Conservation (phyloP, 768 basidiomycete species). For the Lyophyllum atratum region DNA sequence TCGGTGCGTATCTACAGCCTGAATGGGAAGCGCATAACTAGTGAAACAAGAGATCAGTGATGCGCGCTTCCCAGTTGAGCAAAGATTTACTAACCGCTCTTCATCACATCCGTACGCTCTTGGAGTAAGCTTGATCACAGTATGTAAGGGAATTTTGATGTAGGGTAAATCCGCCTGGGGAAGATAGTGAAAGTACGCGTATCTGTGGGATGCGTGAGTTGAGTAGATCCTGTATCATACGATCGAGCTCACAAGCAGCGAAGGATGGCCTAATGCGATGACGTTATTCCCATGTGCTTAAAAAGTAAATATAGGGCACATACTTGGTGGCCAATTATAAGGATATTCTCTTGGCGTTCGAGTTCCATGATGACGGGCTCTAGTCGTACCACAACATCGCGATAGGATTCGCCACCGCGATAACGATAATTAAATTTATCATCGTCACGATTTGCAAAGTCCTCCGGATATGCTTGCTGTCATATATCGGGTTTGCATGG, state of each 20-base stretch:
- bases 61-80: background rate
- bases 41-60: background rate
- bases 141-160: constrained; percentile 96
- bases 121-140: constrained; percentile 97
- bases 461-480: constrained; percentile 93
- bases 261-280: constrained; percentile 61
- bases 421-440: constrained; percentile 99
- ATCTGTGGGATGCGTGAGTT: constrained; percentile 45
- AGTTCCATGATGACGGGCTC: constrained; percentile 99
- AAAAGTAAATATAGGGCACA: constrained; percentile 9
- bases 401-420: constrained; percentile 95
- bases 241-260: constrained; percentile 63
- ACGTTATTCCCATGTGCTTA: background rate
- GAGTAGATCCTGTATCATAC: constrained; percentile 14
- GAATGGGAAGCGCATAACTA: constrained; percentile 88
- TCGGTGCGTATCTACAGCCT: constrained; percentile 93
- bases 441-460: constrained; percentile 96
- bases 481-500: background rate
- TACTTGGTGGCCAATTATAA: constrained; percentile 95
- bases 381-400: constrained; percentile 92
- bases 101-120: constrained; percentile 99
- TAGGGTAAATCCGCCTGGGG: constrained; percentile 95
- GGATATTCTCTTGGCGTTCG: constrained; percentile 95
- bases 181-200: constrained; percentile 95
- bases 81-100: constrained; percentile 63